A percentile compares a stretch with the other conserved stretches of the same genome.
Evolutionary conservation across 164 flowering plant genomes (phyloP).

Genomic region (Euptelea pleiosperma): DNA sequence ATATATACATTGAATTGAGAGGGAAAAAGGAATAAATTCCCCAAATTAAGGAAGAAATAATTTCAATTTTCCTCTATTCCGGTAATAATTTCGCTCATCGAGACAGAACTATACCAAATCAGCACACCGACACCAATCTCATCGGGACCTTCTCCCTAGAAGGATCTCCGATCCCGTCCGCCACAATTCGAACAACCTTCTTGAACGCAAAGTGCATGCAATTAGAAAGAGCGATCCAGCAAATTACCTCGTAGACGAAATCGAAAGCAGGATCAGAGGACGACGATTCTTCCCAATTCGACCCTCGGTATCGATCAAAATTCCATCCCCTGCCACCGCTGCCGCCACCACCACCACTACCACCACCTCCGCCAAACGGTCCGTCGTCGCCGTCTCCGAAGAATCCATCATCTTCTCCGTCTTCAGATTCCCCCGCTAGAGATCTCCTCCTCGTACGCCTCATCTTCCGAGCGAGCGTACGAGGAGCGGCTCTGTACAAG

Average conservation of each 20-base stretch:
- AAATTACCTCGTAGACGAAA: constrained; percentile 74
- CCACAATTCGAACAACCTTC: constrained; percentile 42
- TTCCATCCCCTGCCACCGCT: constrained; percentile 62
- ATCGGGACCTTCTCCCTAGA: constrained; percentile 48
- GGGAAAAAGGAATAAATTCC: neutral
- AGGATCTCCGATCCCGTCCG: constrained; percentile 33
- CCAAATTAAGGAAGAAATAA: too few relatives aligned
- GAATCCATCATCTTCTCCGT: constrained; percentile 33
- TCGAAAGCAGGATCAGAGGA: constrained; percentile 57
- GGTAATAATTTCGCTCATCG: neutral
- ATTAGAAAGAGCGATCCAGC: constrained; percentile 76
- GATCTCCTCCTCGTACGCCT: constrained; percentile 40
- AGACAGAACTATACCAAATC: neutral
- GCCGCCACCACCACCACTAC: constrained; percentile 30
- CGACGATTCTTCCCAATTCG: constrained; percentile 49
- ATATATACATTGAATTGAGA: too few relatives aligned
- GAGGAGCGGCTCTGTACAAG: constrained; percentile 23
- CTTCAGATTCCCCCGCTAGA: constrained; percentile 27
- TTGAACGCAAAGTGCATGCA: constrained; percentile 81
- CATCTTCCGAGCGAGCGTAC: constrained; percentile 32
- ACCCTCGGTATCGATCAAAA: constrained; percentile 40
- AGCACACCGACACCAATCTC: constrained; percentile 13
- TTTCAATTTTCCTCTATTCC: too few relatives aligned
- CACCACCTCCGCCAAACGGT: constrained; percentile 36
- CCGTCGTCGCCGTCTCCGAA: constrained; percentile 36